A percentile compares a stretch with the other conserved stretches of the same genome.
Evolutionary conservation across 345 rosid genomes (phyloP).

Genomic region (Arabidopsis arenosa): DNA sequence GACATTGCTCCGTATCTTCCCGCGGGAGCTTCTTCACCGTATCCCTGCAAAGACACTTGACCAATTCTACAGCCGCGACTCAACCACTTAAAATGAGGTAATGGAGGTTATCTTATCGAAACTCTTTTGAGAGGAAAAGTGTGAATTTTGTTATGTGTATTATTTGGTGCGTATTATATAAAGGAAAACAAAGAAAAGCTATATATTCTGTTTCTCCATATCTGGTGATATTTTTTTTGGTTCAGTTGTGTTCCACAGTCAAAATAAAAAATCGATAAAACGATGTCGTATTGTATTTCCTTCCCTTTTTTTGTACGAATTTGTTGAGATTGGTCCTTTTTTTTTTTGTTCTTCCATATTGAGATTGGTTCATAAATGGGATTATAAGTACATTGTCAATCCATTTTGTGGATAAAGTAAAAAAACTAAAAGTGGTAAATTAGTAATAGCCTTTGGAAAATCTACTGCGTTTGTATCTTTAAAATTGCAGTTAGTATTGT

Average conservation of each 20-base stretch:
- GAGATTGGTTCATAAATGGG: background rate
- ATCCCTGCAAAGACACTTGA: slow-evolving; percentile 97
- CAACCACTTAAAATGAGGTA: slow-evolving; percentile 39
- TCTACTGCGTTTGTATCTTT: background rate
- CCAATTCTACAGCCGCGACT: slow-evolving; percentile 80
- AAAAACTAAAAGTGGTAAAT: background rate
- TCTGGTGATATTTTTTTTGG: slow-evolving; percentile 9
- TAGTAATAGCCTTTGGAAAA: background rate
- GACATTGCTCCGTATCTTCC: slow-evolving; percentile 96
- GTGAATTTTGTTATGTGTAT: slow-evolving; percentile 29
- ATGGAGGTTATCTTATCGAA: slow-evolving; percentile 1
- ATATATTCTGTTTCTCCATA: background rate
- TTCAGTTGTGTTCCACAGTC: background rate
- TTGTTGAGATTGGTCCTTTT: background rate
- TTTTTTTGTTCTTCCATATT: too few relatives aligned
- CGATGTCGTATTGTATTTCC: background rate
- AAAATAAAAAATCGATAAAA: slow-evolving; percentile 2
- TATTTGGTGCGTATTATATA: slow-evolving; percentile 22
- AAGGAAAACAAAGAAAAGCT: background rate
- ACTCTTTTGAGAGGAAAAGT: slow-evolving; percentile 11
- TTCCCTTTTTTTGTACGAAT: background rate
- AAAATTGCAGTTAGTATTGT: background rate
- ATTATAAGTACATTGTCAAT: background rate
- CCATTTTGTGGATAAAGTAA: background rate
- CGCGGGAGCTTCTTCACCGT: slow-evolving; percentile 97